Evolutionary conservation across 1,139 yeast genomes (phyloP), one percentile per base, ranked within the genome.

Genomic region (Candida sojae): DNA sequence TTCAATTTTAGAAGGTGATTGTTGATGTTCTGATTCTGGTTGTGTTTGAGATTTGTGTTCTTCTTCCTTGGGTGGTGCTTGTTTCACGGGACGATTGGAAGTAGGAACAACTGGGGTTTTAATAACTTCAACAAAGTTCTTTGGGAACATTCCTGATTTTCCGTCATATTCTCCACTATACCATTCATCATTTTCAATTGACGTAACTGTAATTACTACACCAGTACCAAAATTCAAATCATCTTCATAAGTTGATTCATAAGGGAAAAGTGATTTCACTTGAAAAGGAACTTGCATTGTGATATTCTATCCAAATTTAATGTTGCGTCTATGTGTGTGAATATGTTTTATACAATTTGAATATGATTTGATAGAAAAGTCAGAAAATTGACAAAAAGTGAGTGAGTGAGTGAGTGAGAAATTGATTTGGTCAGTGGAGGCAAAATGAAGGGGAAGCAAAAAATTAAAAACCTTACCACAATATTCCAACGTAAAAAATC

Each of bases 81-180:
- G 26, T 23, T 43, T 32, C 1, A 26, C 38, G 7, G 54, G 54
- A 43, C 57, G 49, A 39, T 54, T 53, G 37, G 43, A 31, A 5
- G 48, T 46, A 12, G 58, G 56, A 23, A 51, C 47, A 21, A 46
- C 48, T 25, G 58, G 59, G 17, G 48, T 40, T 37, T 47, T 49
- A 6, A 70, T 49, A 10, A 56, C 39, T 51, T 82, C 83, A 5
- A 93, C 98, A 70, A 89, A 93, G 62, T 83, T 85, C 64, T 81
- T 83, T 6, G 99, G 99, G 58, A 93, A 93, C 73, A 92, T 86
- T 7, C 99, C 99, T 34, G 78, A 65, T 48, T 71, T 67, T 9
- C 79, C 83, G 17, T 69, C 70, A 57, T 77, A 85, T 11, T 75
- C 71, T 2, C 99, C 99, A 39, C 80, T 73, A 61, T 80, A 87